phyloP scores from a whole-genome alignment of 768 basidiomycete genomes.

The Lanmaoa rubissima region DNA sequence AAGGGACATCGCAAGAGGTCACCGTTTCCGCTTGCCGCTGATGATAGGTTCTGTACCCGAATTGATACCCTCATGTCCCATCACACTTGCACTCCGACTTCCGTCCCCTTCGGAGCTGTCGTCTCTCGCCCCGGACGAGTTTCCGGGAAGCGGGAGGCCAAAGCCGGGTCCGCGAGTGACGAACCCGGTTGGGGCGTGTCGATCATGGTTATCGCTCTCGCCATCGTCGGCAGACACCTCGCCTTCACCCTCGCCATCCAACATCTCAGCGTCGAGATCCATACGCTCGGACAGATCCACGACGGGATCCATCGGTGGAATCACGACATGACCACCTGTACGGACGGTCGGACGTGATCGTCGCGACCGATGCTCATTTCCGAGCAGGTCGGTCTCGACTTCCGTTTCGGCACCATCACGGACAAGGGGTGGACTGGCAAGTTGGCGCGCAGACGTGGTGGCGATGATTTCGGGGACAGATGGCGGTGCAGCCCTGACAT shows the following conservation, averaged over 20 bases:
- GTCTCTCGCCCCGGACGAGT: slow-evolving; percentile 11
- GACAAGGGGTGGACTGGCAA: slow-evolving; percentile 21
- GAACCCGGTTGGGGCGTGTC: neutral
- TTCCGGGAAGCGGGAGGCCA: slow-evolving; percentile 15
- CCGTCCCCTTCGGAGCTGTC: slow-evolving; percentile 24
- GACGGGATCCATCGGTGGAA: slow-evolving; percentile 6
- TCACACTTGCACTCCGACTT: slow-evolving; percentile 19
- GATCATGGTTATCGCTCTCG: slow-evolving; percentile 11
- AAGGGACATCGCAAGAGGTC: neutral
- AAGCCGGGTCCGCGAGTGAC: slow-evolving; percentile 18
- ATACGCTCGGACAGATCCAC: slow-evolving; percentile 7
- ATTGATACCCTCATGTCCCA: neutral
- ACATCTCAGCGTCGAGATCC: slow-evolving; percentile 29
- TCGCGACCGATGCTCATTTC: slow-evolving; percentile 10
- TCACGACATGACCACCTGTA: slow-evolving; percentile 24
- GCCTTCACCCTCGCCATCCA: slow-evolving; percentile 18
- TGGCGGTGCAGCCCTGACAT: slow-evolving; percentile 1
- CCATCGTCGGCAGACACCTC: slow-evolving; percentile 5
- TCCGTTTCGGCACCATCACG: slow-evolving; percentile 36
- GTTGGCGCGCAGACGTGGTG: slow-evolving; percentile 9
- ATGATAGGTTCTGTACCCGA: slow-evolving; percentile 10
- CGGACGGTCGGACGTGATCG: slow-evolving; percentile 27
- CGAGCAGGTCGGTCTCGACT: slow-evolving; percentile 28
- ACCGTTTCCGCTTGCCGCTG: slow-evolving; percentile 27
- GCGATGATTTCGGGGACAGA: neutral